Evolutionary conservation across 2,329 filamentous ascomycete species (phyloP).

Genomic region (Fusarium drepaniforme): DNA sequence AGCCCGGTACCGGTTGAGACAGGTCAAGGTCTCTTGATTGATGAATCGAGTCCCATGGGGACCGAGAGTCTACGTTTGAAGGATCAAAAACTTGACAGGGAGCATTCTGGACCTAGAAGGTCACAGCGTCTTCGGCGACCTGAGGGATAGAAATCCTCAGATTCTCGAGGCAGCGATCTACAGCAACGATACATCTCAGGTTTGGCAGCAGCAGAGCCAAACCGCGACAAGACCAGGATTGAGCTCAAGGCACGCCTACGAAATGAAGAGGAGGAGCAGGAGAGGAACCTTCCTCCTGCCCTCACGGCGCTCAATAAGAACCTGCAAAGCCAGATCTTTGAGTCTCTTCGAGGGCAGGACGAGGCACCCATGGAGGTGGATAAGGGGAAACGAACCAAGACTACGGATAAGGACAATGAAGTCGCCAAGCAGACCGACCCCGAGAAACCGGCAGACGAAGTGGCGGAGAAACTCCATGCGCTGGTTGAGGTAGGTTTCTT

Average conservation of each 20-base stretch:
- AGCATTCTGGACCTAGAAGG: conserved; percentile 15
- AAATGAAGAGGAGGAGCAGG: not conserved
- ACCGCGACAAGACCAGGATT: not conserved
- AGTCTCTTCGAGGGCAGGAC: conserved; percentile 21
- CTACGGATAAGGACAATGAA: not conserved
- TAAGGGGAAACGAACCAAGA: not conserved
- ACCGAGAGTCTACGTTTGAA: not conserved
- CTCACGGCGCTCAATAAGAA: conserved; percentile 10
- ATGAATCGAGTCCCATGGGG: not conserved
- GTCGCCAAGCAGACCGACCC: not conserved
- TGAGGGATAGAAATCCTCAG: conserved; percentile 24
- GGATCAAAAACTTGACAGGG: not conserved
- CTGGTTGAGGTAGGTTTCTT: conserved; percentile 42
- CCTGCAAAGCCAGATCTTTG: conserved; percentile 34
- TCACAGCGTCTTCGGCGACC: conserved; percentile 11
- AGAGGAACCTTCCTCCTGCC: not conserved
- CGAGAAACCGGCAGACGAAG: conserved; percentile 10
- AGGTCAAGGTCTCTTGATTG: not conserved
- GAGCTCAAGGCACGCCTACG: not conserved
- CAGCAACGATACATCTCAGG: conserved; percentile 16
- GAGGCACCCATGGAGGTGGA: not conserved
- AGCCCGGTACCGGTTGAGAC: conserved; percentile 40
- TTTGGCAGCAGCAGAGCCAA: conserved; percentile 3
- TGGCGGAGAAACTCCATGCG: conserved; percentile 35
- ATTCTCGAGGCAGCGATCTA: conserved; percentile 1